Evolutionary conservation across 1,284 basidiomycete species (phyloP), one percentile per base, ranked within the genome.

Genomic region (Athelia sp.): DNA sequence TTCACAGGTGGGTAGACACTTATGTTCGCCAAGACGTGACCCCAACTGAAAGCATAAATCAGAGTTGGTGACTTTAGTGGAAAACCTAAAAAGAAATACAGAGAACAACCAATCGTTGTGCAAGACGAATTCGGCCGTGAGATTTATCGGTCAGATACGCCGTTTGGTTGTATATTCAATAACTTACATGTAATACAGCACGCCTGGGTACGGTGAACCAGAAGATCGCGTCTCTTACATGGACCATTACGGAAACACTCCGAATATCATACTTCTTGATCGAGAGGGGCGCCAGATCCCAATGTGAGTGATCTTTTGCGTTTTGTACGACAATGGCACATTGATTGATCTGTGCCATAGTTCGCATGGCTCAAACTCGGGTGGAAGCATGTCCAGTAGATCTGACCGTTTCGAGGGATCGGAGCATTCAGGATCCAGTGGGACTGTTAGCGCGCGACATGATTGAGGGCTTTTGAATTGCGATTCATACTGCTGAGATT

Each of bases 81-180:
- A 54, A 59, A 57, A 50, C 47, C 51, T 45, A 35, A 19, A 49
- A 45, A 13, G 18, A 50, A 54, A 21, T 52, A 60, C 26, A 62
- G 60, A 49, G 55, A 64, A 34, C 66, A 66, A 17, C 75, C 71
- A 26, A 70, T 73, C 46, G 58, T 79, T 19, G 65, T 81, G 23
- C 71, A 77, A 54, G 78, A 81, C 53, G 72, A 72, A 46, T 56
- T 67, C 44, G 79, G 79, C 18, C 71, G 64, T 43, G 71, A 75
- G 47, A 52, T 81, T 36, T 79, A 77, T 55, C 67, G 70, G 78
- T 79, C 43, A 50, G 54, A n/a, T n/a, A 46, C 13, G 24, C 14
- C 24, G 4, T 24, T 46, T 31, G 14, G 19, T 29, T 23, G 32
- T 45, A 26, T 38, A 34, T 17, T 47, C 42, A 18, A 31, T 43